Evolutionary conservation across 2,329 filamentous ascomycete genomes (phyloP), one percentile per base, ranked within the genome.

Genomic region (Claviceps humidiphila): DNA sequence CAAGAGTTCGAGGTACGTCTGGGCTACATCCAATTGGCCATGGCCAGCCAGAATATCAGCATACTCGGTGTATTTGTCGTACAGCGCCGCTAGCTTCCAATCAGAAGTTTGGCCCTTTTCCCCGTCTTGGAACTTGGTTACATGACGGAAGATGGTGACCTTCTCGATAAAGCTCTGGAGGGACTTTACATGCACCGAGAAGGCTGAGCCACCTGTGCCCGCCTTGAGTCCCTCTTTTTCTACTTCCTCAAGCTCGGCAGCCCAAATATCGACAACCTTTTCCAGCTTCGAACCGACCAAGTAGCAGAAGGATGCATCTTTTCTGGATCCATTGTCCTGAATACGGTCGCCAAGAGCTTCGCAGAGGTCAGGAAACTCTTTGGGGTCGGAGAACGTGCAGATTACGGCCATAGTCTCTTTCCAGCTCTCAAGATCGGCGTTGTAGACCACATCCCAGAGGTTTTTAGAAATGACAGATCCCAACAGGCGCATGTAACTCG

Each of bases 111-210:
- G 79, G 47, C 72, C 71, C 57, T 80, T 80, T 63, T 96, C 89
- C 8, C 71, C 69, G 64, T 98, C 93, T 60, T 86, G 74, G 73
- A 96, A 98, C 63, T 91, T 89, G 56, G 89, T 90, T 44, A 96
- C 90, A 59, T 93, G 81, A 51, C 93, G 85, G 82, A 98, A 98
- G 51, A 98, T 81, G 0, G 90, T 95, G 47, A 98, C 93, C 75
- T 98, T 98, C 71, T 98, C 93, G 56, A 98, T 95, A 64, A 98
- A 91, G 58, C 87, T 84, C 68, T 97, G 93, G 44, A 98, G 73
- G 47, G 86, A 85, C 56, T 83, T 82, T 52, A 91, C 89, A 62
- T 97, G 93, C 49, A 97, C 82, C 0, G 91, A 95, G 70, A 96
- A 98, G 53, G 82, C 85, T 22, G 87, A 91, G 61, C 89, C 87